These are phyloP conservation scores for Phytophthora uliginosa DNA, from an alignment of 352 stramenopile species.

Conservation along the genomic window DNA sequence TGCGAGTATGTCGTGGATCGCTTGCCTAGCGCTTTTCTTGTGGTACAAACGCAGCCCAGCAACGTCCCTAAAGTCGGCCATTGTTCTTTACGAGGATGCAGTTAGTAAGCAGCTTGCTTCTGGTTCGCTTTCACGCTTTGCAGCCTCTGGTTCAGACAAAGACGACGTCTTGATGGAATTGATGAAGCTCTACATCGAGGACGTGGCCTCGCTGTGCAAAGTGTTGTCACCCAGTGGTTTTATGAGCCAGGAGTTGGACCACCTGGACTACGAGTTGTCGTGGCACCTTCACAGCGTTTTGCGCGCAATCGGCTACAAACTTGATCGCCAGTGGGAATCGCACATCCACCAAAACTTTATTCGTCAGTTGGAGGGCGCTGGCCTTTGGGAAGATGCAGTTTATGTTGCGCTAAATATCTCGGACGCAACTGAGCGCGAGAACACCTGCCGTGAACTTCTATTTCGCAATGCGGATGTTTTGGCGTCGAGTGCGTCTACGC, in stretches of 20 bases:
- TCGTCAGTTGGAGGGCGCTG: slow-evolving; percentile 70
- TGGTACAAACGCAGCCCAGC: slow-evolving; percentile 76
- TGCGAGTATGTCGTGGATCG: slow-evolving; percentile 60
- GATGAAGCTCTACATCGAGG: slow-evolving; percentile 74
- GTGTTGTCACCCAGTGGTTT: slow-evolving; percentile 74
- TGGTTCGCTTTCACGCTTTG: slow-evolving; percentile 45
- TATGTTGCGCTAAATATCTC: slow-evolving; percentile 88
- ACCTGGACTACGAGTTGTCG: slow-evolving; percentile 83
- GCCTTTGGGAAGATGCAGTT: slow-evolving; percentile 76
- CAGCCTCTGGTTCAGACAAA: slow-evolving; percentile 39
- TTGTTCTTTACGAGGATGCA: slow-evolving; percentile 52
- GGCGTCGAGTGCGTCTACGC: slow-evolving; percentile 40
- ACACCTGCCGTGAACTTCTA: slow-evolving; percentile 69
- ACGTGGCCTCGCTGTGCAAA: slow-evolving; percentile 61
- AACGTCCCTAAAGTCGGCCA: slow-evolving; percentile 54
- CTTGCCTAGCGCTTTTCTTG: slow-evolving; percentile 69
- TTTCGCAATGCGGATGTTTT: slow-evolving; percentile 75
- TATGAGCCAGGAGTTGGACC: slow-evolving; percentile 32
- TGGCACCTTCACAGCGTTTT: slow-evolving; percentile 86
- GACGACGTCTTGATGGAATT: slow-evolving; percentile 74
- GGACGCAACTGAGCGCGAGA: slow-evolving; percentile 58
- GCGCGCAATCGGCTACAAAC: slow-evolving; percentile 75
- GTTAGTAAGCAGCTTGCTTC: slow-evolving; percentile 55
- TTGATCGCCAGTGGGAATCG: slow-evolving; percentile 80
- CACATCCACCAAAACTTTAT: slow-evolving; percentile 89